Base-by-base conservation (phyloP, 176 grass and related monocot species). In the Rhynchospora breviuscula region DNA sequence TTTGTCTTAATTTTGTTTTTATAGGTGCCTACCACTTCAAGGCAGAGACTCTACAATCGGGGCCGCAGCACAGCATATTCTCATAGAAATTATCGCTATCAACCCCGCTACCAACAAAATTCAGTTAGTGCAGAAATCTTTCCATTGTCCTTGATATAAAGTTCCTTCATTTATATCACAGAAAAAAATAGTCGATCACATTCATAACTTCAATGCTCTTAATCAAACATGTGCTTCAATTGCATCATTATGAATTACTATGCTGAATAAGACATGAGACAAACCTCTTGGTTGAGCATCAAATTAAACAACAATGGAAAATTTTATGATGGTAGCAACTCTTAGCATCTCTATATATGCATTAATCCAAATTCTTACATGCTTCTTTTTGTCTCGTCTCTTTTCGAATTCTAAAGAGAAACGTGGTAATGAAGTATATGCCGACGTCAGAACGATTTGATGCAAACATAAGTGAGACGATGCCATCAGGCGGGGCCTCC, bases 401-500 rank as follows among this genome's bases (percentile, higher is more conserved):
- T 14, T 15, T 29, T 29, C 26, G 18, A 8, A 48, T 51, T 58
- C 35, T 63, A 19, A 83, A 95, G 93, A 56, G 80, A 73, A 89
- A 83, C 11, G 47, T 61, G 15, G 89, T 91, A 66, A 33, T 64
- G 40, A 95, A 92, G 77, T 93, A 90, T 60, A 47, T 86, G 10
- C 33, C 91, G 10, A 23, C 91, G 45, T 78, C 81, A 21, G 78
- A 78, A 15, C 52, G 46, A 25, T 79, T 81, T 18, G 71, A 67
- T 79, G 86, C 86, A 22, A 81, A 90, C 25, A 67, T 89, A 54
- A 87, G 25, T 21, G 83, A 82, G 29, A 47, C 83, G 47, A 72
- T 84, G 19, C 80, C 87, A 66, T 85, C 93, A 63, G 67, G 87
- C 5, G 44, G 88, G 25, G 90, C 89, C 40, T 84, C 83, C 25